phyloP scores from a whole-genome alignment of 306 rosid genomes.

The Cucumis hystrix region DNA sequence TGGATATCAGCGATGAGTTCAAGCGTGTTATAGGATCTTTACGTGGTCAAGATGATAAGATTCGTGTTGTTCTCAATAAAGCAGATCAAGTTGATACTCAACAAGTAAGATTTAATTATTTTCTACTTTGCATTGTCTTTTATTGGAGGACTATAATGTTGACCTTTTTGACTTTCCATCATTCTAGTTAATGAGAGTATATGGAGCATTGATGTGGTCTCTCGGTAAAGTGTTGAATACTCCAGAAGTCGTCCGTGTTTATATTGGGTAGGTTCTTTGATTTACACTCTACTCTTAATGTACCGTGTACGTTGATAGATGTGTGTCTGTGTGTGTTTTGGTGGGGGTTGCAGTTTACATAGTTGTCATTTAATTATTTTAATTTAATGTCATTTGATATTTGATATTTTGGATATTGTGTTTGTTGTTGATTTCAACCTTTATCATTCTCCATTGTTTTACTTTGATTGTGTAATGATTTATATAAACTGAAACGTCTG shows the following conservation, averaged over 20 bases:
- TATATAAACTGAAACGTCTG: neutral
- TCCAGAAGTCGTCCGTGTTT: constrained; percentile 86
- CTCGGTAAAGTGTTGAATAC: constrained; percentile 78
- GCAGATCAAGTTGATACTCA: constrained; percentile 97
- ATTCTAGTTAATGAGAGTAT: constrained; percentile 86
- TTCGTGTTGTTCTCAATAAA: constrained; percentile 87
- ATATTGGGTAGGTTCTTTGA: constrained; percentile 54
- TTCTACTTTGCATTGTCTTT: neutral
- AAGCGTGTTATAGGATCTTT: constrained; percentile 76
- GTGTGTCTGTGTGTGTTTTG: neutral
- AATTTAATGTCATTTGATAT: neutral
- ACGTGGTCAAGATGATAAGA: constrained; percentile 86
- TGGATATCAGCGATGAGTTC: constrained; percentile 88
- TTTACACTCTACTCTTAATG: neutral
- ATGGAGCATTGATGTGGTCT: constrained; percentile 98
- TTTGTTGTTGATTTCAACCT: neutral
- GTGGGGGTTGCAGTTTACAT: too few relatives aligned
- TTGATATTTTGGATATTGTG: neutral
- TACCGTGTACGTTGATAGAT: neutral
- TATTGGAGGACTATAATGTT: neutral
- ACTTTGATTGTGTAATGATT: neutral
- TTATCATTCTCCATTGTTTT: too few relatives aligned
- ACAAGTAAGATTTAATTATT: constrained; percentile 36
- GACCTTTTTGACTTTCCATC: neutral
- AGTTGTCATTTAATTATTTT: too few relatives aligned